phyloP scores from a whole-genome alignment of 1,284 basidiomycete genomes.

The Puccinia horiana region DNA sequence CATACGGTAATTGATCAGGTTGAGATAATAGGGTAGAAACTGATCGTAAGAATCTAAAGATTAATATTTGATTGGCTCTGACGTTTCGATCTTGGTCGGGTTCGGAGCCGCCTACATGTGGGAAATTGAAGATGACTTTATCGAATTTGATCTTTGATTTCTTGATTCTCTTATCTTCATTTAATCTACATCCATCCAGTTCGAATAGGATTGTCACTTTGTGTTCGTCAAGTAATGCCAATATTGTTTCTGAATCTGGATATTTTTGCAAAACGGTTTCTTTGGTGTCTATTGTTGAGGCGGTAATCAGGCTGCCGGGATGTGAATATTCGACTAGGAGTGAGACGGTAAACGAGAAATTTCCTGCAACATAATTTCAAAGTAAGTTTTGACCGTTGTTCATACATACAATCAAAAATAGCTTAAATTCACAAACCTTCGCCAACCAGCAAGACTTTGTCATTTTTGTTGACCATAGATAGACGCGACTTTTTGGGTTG shows the following conservation, averaged over 20 bases:
- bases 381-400: not conserved
- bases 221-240: constrained; percentile 65
- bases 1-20: constrained; percentile 51
- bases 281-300: constrained; percentile 84
- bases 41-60: constrained; percentile 80
- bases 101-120: constrained; percentile 91
- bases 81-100: constrained; percentile 93
- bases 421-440: constrained; percentile 27
- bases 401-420: not conserved
- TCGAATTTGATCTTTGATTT: constrained; percentile 66
- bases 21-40: constrained; percentile 57
- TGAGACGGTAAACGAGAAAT: constrained; percentile 87
- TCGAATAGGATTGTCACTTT: constrained; percentile 77
- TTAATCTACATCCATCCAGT: constrained; percentile 79
- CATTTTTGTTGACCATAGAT: constrained; percentile 18
- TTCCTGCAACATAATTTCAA: constrained; percentile 61
- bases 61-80: constrained; percentile 81
- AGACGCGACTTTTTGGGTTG: not conserved
- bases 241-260: constrained; percentile 71
- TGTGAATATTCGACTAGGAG: constrained; percentile 64
- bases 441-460: constrained; percentile 29
- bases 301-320: constrained; percentile 70
- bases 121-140: constrained; percentile 90
- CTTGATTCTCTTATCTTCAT: constrained; percentile 62
- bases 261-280: constrained; percentile 79